Conservation (phyloP, 2,329 filamentous ascomycete genomes). For the Myrmaecium sp. region DNA sequence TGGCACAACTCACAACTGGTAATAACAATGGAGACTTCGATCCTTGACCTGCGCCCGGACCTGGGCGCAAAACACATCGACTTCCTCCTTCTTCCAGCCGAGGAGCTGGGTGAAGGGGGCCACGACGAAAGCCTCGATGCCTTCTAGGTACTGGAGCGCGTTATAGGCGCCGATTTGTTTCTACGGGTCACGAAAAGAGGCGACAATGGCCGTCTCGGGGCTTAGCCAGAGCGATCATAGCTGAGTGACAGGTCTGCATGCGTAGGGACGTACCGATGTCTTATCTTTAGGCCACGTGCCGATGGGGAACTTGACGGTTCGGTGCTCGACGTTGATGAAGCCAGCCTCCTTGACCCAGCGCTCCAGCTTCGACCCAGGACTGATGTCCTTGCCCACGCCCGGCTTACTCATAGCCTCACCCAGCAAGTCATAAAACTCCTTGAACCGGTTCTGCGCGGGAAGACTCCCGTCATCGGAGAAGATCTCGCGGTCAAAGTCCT, state of each 20-base stretch:
- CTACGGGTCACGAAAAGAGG: no score
- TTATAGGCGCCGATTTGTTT: constrained; percentile 14
- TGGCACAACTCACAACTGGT: constrained; percentile 13
- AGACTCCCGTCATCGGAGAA: no score
- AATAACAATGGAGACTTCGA: constrained; percentile 14
- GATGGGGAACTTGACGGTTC: not conserved
- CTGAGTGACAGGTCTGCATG: no score
- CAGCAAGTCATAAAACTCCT: no score
- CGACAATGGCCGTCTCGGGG: no score
- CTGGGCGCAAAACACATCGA: constrained; percentile 22
- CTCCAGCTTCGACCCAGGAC: constrained; percentile 20
- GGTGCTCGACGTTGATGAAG: constrained; percentile 13
- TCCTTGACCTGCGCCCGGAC: constrained; percentile 13
- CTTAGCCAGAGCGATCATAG: no score
- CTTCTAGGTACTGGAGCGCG: constrained; percentile 23
- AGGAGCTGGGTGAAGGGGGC: constrained; percentile 24
- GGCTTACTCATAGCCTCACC: no score
- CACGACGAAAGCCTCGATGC: constrained; percentile 25
- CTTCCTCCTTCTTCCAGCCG: constrained; percentile 26
- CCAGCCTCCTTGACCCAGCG: constrained; percentile 18
- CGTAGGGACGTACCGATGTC: not conserved
- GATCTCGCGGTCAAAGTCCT: constrained; percentile 10
- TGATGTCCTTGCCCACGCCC: constrained; percentile 20
- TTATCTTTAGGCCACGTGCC: constrained; percentile 1
- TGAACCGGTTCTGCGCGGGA: no score